These are phyloP conservation scores for Clarireedia paspali DNA, from an alignment of 2,329 filamentous ascomycete species.

Conservation along the genomic window DNA sequence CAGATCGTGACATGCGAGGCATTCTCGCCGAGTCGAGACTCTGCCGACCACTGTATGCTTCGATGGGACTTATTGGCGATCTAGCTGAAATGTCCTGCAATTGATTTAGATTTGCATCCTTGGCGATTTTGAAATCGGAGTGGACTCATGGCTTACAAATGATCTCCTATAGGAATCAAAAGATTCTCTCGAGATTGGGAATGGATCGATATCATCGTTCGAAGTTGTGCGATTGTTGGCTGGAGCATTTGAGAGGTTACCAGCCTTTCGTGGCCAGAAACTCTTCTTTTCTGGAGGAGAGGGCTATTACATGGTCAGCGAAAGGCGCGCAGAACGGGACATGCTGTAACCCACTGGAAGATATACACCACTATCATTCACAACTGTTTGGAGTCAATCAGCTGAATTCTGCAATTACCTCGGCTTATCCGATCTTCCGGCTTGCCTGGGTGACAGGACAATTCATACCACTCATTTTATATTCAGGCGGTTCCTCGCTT, in stretches of 20 bases:
- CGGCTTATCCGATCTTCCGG: neutral
- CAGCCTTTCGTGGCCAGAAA: constrained; percentile 55
- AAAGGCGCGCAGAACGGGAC: constrained; percentile 12
- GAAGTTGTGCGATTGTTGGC: constrained; percentile 49
- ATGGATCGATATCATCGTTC: constrained; percentile 69
- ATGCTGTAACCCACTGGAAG: constrained; percentile 61
- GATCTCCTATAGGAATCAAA: constrained; percentile 95
- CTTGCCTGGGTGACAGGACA: neutral
- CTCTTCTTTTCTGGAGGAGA: constrained; percentile 79
- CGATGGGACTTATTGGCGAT: constrained; percentile 59
- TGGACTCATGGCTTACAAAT: constrained; percentile 57
- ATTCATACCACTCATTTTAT: constrained; percentile 69
- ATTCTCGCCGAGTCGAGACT: constrained; percentile 71
- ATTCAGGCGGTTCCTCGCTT: constrained; percentile 60
- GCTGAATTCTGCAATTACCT: constrained; percentile 2
- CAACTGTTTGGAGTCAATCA: constrained; percentile 51
- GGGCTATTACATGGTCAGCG: constrained; percentile 46
- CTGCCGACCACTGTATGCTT: constrained; percentile 56
- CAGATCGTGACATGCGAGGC: constrained; percentile 53
- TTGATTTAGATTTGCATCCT: constrained; percentile 7
- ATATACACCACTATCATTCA: constrained; percentile 93
- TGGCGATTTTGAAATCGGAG: neutral
- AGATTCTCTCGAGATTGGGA: constrained; percentile 91
- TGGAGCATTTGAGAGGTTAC: constrained; percentile 45
- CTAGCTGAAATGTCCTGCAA: constrained; percentile 80